These are phyloP conservation scores for Chlorencoelia australis DNA, from an alignment of 2,329 filamentous ascomycete species.

Conservation along the genomic window DNA sequence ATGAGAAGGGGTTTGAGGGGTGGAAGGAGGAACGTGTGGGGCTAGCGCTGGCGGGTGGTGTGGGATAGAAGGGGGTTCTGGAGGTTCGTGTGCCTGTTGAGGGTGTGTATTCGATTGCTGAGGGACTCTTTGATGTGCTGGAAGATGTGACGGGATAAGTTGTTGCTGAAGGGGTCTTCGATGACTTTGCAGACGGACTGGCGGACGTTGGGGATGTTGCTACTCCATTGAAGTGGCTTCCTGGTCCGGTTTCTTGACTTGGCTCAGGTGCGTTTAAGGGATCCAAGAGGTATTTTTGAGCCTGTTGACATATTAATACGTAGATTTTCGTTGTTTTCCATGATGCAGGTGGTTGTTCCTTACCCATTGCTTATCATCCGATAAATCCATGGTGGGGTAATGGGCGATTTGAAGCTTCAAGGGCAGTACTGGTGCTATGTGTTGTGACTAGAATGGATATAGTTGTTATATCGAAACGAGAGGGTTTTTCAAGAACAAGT, in stretches of 20 bases:
- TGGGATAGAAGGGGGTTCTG: conserved; percentile 35
- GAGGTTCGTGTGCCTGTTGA: conserved; percentile 39
- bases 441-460: too few species aligned
- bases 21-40: conserved; percentile 21
- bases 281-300: conserved; percentile 56
- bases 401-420: too few species aligned
- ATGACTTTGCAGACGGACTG: conserved; percentile 8
- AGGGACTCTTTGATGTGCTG: conserved; percentile 45
- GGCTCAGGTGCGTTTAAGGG: conserved; percentile 60
- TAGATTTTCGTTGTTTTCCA: too few species aligned
- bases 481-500: too few species aligned
- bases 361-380: conserved; percentile 41
- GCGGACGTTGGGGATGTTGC: conserved; percentile 7
- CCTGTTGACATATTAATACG: conserved; percentile 34
- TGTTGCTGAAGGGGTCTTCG: conserved; percentile 18
- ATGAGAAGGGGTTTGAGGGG: conserved; percentile 15
- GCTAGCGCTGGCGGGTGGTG: conserved; percentile 31
- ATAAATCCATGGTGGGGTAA: conserved; percentile 19
- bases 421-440: too few species aligned
- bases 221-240: conserved; percentile 33
- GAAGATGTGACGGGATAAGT: conserved; percentile 39
- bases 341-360: too few species aligned
- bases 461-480: too few species aligned
- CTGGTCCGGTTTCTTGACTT: conserved; percentile 55
- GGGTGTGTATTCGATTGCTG: conserved; percentile 35